These are phyloP conservation scores for Mortierella sp. DNA, from an alignment of 371 early-diverging fungal species.

Conservation along the genomic window DNA sequence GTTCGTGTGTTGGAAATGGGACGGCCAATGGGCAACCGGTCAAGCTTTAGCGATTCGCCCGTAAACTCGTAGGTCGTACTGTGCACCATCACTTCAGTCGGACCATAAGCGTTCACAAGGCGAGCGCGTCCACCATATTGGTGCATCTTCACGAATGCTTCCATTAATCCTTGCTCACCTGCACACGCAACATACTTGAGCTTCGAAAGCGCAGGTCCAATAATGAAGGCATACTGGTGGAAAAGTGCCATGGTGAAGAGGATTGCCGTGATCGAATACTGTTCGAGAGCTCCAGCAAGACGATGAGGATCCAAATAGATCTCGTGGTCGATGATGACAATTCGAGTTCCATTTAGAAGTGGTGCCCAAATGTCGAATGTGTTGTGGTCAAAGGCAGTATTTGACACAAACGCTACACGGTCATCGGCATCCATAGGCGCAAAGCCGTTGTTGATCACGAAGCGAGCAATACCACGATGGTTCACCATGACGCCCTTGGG, in stretches of 20 bases:
- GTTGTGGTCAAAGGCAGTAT: neutral
- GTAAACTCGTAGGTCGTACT: neutral
- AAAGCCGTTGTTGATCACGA: slow-evolving; percentile 7
- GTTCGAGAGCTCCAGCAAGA: neutral
- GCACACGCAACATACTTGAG: neutral
- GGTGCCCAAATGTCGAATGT: slow-evolving; percentile 6
- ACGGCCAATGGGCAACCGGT: slow-evolving; percentile 14
- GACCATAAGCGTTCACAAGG: slow-evolving; percentile 36
- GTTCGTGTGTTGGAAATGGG: neutral
- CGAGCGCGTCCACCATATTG: neutral
- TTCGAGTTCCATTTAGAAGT: neutral
- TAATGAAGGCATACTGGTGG: slow-evolving; percentile 5
- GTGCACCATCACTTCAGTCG: slow-evolving; percentile 29
- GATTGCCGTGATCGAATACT: neutral
- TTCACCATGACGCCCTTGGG: slow-evolving; percentile 64
- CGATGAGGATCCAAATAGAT: neutral
- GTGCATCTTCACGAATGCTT: neutral
- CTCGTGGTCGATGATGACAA: neutral
- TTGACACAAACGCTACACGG: neutral
- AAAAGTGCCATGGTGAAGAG: neutral
- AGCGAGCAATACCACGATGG: slow-evolving; percentile 9
- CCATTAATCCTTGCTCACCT: slow-evolving; percentile 4
- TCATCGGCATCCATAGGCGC: neutral
- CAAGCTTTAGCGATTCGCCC: neutral
- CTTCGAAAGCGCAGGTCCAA: neutral